Evolutionary conservation across 2,329 filamentous ascomycete species (phyloP).

Genomic region (Chaetoscypha palmicola): DNA sequence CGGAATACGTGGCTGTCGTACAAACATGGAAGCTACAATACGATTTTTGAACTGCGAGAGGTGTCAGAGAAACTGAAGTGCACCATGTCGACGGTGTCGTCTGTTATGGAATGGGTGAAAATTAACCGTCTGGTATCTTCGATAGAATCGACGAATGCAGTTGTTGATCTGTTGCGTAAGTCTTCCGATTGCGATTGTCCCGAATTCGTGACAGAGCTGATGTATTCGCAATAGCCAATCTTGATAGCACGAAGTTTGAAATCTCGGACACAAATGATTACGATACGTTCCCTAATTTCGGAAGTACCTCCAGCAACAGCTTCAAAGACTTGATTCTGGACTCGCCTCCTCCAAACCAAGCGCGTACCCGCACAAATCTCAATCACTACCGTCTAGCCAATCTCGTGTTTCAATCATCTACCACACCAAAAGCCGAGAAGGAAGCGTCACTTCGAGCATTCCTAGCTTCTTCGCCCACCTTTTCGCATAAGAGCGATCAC

Average conservation of each 20-base stretch:
- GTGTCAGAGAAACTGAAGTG: conserved; percentile 23
- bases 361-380: conserved; percentile 19
- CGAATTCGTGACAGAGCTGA: background rate
- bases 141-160: conserved; percentile 14
- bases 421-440: background rate
- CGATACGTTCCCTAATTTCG: conserved; percentile 29
- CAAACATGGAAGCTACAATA: conserved; percentile 30
- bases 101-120: conserved; percentile 26
- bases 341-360: no score
- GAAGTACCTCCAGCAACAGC: conserved; percentile 15
- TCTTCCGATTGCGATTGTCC: background rate
- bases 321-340: conserved; percentile 27
- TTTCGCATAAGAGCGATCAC: background rate
- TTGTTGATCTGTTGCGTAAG: conserved; percentile 28
- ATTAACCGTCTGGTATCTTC: conserved; percentile 24
- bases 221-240: conserved; percentile 7
- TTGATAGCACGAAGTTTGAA: conserved; percentile 7
- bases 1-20: conserved; percentile 28
- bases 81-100: conserved; percentile 23
- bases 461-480: background rate
- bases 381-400: conserved; percentile 12
- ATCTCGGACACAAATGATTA: conserved; percentile 28
- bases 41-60: conserved; percentile 29
- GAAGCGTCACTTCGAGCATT: background rate
- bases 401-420: conserved; percentile 4